Evolutionary conservation across 2,329 filamentous ascomycete species (phyloP).

Genomic region (Sporothrix humicola): DNA sequence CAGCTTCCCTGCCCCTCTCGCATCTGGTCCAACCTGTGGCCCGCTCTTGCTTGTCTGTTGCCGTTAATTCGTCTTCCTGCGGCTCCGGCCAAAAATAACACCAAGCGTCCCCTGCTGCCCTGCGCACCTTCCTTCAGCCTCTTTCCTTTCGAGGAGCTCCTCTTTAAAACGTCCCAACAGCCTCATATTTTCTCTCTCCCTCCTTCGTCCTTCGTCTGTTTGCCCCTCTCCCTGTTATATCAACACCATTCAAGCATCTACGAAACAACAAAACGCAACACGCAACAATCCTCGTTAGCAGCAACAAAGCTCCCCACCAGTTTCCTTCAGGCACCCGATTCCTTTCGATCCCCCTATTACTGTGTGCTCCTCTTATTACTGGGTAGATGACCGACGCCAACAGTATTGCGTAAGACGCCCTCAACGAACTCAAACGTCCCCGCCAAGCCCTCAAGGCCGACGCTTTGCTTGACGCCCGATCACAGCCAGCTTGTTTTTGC

Average conservation of each 20-base stretch:
- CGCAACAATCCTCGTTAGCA: neutral
- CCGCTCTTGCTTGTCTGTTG: conserved; percentile 24
- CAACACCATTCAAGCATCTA: conserved; percentile 15
- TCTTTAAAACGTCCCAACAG: conserved; percentile 26
- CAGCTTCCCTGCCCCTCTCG: conserved; percentile 11
- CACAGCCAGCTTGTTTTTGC: neutral
- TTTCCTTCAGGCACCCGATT: neutral
- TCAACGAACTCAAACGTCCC: neutral
- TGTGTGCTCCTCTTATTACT: no score
- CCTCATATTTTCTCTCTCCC: neutral
- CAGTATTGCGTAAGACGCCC: neutral
- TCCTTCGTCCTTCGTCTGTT: conserved; percentile 1
- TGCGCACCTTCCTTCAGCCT: conserved; percentile 23
- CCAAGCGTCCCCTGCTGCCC: neutral
- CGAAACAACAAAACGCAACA: neutral
- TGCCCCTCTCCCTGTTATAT: conserved; percentile 2
- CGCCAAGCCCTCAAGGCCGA: conserved; percentile 9
- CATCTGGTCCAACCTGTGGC: neutral
- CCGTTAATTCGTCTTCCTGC: neutral
- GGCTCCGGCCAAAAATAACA: conserved; percentile 28
- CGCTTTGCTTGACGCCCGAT: conserved; percentile 19
- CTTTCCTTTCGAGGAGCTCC: neutral
- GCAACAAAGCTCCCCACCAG: neutral
- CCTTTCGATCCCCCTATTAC: neutral
- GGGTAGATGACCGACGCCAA: neutral